Evolutionary conservation across 805 yeast species (phyloP), one percentile per base, ranked within the genome.

Genomic region (Ogataea siamensis): DNA sequence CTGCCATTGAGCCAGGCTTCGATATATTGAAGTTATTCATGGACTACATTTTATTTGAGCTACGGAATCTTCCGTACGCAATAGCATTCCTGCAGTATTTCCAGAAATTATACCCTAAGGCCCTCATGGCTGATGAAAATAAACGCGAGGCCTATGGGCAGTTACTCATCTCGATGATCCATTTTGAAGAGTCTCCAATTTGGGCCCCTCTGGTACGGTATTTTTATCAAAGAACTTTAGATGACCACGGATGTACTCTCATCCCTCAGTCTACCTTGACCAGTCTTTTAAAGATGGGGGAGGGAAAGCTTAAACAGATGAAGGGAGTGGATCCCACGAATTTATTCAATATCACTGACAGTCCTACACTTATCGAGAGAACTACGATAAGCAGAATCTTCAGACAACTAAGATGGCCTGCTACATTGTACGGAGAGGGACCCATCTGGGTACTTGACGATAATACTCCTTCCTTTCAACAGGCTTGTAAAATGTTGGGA

Each of bases 11-110:
- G 43, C 47, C 4, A 25, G 28, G 13, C 28, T 28, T 19, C 13
- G 20, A 37, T 5, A 32, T 39, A 1, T 40, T 48, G 10, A 19
- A 20, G 28, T 13, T 36, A 5, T 40, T 50, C n/a, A 17, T 51
- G 35, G 11, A 34, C 7, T 26, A 37, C 26, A 10, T 50, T 4
- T 19, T 51, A 13, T 32, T 40, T 22, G 27, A 36, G 7, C 15
- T 35, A 34, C 14, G 28, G 9, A 50, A 52, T 35, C 37, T 54
- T 12, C 52, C 58, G 1, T 52, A 40, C 20, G 46, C 52, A 1
- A 24, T 52, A 11, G 57, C 58, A 2, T 37, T 50, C 12, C 26
- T 45, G 13, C 42, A 46, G 23, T 32, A 25, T 10, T 44, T 43
- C 25, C 32, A 23, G 5, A 37, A 18, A 15, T 37, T 35, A 5